Percentiles rank a stretch among this genome's conserved stretches.
Conservation (phyloP, 441 rosid genomes). For the Croton setiger region DNA sequence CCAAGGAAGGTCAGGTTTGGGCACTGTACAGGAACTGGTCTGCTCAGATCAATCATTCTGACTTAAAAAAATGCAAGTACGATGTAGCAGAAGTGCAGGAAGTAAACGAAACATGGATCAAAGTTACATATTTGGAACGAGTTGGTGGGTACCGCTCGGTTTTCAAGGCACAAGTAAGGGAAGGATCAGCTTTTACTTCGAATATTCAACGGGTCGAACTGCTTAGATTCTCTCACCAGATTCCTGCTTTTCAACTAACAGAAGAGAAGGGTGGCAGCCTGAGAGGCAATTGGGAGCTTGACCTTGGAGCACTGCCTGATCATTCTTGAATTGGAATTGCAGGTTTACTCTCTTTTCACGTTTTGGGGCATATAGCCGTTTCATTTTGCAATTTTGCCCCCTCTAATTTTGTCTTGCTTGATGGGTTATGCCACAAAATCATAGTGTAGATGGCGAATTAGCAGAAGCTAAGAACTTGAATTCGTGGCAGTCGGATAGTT, state of each 20-base stretch:
- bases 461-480: constrained; percentile 6
- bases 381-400: too few relatives aligned
- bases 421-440: neutral
- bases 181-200: constrained; percentile 26
- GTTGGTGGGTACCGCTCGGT: constrained; percentile 53
- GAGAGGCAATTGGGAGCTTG: constrained; percentile 65
- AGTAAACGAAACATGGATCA: constrained; percentile 27
- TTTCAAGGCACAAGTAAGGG: constrained; percentile 35
- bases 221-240: constrained; percentile 74
- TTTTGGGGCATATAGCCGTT: too few relatives aligned
- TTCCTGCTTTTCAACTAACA: constrained; percentile 60
- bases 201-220: constrained; percentile 37
- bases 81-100: constrained; percentile 67
- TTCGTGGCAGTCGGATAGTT: neutral
- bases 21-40: constrained; percentile 73
- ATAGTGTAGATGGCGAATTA: neutral
- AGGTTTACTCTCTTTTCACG: too few relatives aligned
- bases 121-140: constrained; percentile 49
- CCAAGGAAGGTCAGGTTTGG: constrained; percentile 66
- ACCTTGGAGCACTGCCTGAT: constrained; percentile 51
- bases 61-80: constrained; percentile 53
- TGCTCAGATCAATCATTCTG: constrained; percentile 32
- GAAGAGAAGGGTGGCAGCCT: constrained; percentile 53
- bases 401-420: neutral
- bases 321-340: too few relatives aligned